Percentiles rank a stretch among this genome's conserved stretches.
Conservation (phyloP, 2,329 filamentous ascomycete genomes). For the Monilinia vaccinii-corymbosi region DNA sequence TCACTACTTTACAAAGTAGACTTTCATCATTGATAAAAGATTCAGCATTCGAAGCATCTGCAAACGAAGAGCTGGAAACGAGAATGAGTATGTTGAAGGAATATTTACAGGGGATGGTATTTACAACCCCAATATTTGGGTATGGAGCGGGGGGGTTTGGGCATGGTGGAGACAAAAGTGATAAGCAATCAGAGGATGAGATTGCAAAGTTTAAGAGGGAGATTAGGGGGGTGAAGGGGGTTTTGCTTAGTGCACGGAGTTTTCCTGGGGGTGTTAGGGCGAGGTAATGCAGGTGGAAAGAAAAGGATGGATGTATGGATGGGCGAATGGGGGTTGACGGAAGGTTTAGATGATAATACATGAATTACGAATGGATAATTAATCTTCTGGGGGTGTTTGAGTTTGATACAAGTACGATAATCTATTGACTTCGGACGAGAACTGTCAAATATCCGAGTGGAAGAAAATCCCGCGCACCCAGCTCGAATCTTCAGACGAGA, state of each 20-base stretch:
- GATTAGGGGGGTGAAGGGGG: slow-evolving; percentile 71
- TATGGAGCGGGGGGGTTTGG: slow-evolving; percentile 26
- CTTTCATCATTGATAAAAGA: slow-evolving; percentile 43
- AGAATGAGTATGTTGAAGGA: slow-evolving; percentile 45
- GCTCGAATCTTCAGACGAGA: neutral
- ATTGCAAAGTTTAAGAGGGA: slow-evolving; percentile 64
- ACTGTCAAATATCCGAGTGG: neutral
- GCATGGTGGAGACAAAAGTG: slow-evolving; percentile 24
- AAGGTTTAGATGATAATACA: slow-evolving; percentile 10
- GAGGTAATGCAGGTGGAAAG: neutral
- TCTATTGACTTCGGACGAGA: neutral
- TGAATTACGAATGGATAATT: neutral
- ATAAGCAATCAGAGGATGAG: slow-evolving; percentile 55
- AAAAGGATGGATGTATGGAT: neutral
- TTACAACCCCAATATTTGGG: slow-evolving; percentile 31
- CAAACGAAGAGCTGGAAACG: slow-evolving; percentile 18
- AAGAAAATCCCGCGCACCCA: neutral
- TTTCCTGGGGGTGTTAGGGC: slow-evolving; percentile 42
- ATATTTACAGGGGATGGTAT: slow-evolving; percentile 55
- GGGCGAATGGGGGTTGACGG: slow-evolving; percentile 15
- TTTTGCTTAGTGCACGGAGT: slow-evolving; percentile 63
- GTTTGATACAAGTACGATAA: neutral
- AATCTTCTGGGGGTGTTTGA: neutral
- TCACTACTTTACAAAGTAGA: slow-evolving; percentile 40
- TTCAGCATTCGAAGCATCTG: slow-evolving; percentile 17